Conservation (phyloP, 257 asterid species). For the Ballota nigra region DNA sequence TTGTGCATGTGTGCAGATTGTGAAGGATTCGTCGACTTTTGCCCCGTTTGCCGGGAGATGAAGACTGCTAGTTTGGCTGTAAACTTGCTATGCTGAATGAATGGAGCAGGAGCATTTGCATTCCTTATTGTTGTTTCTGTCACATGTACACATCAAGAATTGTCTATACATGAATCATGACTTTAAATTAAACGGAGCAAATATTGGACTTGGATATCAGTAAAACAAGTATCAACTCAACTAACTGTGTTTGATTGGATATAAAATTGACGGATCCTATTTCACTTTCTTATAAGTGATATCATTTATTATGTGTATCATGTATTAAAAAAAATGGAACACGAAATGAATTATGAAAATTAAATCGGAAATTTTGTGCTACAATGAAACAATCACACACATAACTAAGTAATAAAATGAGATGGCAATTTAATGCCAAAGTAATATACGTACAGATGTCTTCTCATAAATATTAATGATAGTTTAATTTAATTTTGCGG, state of each 20-base stretch:
- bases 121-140: background rate
- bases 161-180: constrained; percentile 22
- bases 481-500: no score
- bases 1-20: constrained; percentile 58
- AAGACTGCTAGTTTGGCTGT: constrained; percentile 64
- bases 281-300: no score
- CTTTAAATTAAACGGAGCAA: background rate
- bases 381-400: no score
- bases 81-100: constrained; percentile 30
- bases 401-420: no score
- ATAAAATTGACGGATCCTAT: no score
- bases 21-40: constrained; percentile 42
- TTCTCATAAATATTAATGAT: no score
- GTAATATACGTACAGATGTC: no score
- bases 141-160: background rate
- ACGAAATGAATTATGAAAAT: no score
- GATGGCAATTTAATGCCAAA: no score
- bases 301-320: no score
- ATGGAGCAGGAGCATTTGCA: background rate
- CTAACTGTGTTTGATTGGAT: background rate
- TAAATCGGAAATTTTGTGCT: no score
- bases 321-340: no score
- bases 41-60: constrained; percentile 63
- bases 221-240: background rate
- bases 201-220: background rate